Evolutionary conservation across 2,329 filamentous ascomycete genomes (phyloP), one percentile per base, ranked within the genome.

Genomic region (Colletotrichum spinosum): DNA sequence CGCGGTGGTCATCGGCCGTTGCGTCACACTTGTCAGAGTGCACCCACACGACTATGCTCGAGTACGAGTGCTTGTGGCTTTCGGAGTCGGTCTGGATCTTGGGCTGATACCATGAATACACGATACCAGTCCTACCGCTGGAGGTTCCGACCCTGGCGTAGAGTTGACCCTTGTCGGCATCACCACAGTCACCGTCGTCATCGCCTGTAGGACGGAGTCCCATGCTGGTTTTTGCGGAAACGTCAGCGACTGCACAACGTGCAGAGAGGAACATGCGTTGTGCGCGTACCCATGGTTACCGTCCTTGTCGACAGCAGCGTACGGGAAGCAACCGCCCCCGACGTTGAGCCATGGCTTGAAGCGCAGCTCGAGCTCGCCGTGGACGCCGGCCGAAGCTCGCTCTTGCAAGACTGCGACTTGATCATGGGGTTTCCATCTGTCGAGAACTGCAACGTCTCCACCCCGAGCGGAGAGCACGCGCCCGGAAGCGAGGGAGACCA

Each of bases 21-120:
- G 59, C 25, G 15, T 34, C 38, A 37, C 59, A 61, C 9, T 42
- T 50, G 3, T 50, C 38, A 1, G 59, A 15, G 37, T 61, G 52
- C 2, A 61, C n/a, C 59, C 59, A 61, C 5, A 61, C 59, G 2
- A 61, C 52, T 2, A n/a, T 11, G 6, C 6, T 56, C 42, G 57
- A n/a, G 7, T 61, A 61, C 8, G n/a, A 61, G 11, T 61, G 59
- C 38, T 25, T 56, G 38, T 55, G 45, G 0, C 4, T 9, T n/a
- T 54, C 45, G 45, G 17, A 11, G 2, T 33, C 8, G 38, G 10
- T 15, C 37, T 38, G 35, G 44, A 57, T 4, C 45, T 61, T 61
- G 37, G 59, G 59, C n/a, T 56, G 25, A 4, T 61, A 61, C 59
- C 59, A 61, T 3, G 52, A 44, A 7, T 61, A 61, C 2, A 61